phyloP scores from a whole-genome alignment of 1,284 basidiomycete species.

The Pseudozyma pruni region DNA sequence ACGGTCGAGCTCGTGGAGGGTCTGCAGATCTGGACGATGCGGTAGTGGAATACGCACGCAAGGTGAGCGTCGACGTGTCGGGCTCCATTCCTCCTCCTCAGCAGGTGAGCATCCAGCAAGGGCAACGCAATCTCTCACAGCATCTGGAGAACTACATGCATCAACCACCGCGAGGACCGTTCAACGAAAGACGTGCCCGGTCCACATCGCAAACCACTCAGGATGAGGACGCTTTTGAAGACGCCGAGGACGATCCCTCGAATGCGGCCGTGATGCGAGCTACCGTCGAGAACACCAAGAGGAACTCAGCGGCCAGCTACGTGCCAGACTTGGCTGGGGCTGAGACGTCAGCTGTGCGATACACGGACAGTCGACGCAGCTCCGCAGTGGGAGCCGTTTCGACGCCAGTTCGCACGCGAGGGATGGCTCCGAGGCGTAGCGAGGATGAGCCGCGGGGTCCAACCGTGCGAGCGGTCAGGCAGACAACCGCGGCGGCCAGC shows the following conservation, averaged over 20 bases:
- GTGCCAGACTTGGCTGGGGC: constrained; percentile 37
- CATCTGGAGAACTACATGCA: constrained; percentile 43
- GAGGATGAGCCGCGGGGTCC: constrained; percentile 15
- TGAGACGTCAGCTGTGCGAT: constrained; percentile 31
- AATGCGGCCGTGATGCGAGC: constrained; percentile 14
- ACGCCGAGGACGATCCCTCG: constrained; percentile 48
- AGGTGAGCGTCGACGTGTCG: constrained; percentile 36
- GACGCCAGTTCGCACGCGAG: constrained; percentile 2
- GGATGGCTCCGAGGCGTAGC: constrained; percentile 1
- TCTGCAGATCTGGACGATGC: constrained; percentile 39
- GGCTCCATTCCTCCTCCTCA: constrained; percentile 29
- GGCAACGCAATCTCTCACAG: constrained; percentile 43
- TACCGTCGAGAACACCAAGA: constrained; percentile 36
- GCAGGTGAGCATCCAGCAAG: constrained; percentile 39
- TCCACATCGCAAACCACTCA: constrained; percentile 1
- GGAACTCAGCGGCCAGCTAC: constrained; percentile 41
- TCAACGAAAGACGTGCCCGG: constrained; percentile 14
- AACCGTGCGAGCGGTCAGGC: constrained; percentile 25
- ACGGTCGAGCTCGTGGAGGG: constrained; percentile 2
- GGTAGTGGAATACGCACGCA: constrained; percentile 43
- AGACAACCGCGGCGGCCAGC: constrained; percentile 15
- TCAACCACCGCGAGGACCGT: constrained; percentile 9
- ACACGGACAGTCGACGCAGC: constrained; percentile 18
- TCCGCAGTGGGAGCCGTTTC: background rate
- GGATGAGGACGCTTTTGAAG: constrained; percentile 51